Evolutionary conservation across 805 yeast genomes (phyloP).

Genomic region (Spathaspora gorwiae): DNA sequence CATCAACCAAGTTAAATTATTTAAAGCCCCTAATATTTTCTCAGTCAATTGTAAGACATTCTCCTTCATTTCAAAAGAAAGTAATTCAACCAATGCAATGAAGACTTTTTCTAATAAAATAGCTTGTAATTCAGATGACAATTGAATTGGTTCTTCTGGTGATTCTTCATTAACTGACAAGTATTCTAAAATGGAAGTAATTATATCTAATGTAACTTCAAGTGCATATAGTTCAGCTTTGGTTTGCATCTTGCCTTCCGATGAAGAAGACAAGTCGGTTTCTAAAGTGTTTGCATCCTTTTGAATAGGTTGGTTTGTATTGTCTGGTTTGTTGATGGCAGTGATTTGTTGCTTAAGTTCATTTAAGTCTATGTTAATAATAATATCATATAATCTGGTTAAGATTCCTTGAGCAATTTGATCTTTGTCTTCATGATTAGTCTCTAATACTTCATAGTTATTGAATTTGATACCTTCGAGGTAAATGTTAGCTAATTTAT

Average conservation of each 20-base stretch:
- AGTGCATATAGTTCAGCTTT: constrained; percentile 55
- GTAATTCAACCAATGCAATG: constrained; percentile 35
- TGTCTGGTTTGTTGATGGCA: constrained; percentile 21
- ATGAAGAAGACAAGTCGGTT: constrained; percentile 5
- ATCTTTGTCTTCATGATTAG: constrained; percentile 14
- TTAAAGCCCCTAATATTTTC: constrained; percentile 61
- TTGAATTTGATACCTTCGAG: constrained; percentile 42
- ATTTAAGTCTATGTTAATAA: constrained; percentile 26
- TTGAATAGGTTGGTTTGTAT: constrained; percentile 33
- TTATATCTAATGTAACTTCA: constrained; percentile 69
- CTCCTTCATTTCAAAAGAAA: constrained; percentile 29
- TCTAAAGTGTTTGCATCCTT: constrained; percentile 10
- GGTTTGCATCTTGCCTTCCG: constrained; percentile 31
- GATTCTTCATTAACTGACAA: constrained; percentile 28
- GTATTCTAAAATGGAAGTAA: constrained; percentile 70
- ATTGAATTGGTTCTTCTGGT: constrained; percentile 13
- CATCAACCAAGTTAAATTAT: constrained; percentile 65
- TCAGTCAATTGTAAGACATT: constrained; percentile 38
- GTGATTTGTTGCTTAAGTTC: constrained; percentile 21
- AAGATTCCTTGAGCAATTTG: constrained; percentile 18
- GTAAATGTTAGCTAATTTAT: constrained; percentile 29
- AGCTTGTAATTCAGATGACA: constrained; percentile 15
- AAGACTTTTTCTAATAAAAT: constrained; percentile 18
- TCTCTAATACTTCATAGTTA: constrained; percentile 26
- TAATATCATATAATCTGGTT: constrained; percentile 15